Evolutionary conservation across 129 eudicot genomes (phyloP).

Genomic region (Flaveria linearis): DNA sequence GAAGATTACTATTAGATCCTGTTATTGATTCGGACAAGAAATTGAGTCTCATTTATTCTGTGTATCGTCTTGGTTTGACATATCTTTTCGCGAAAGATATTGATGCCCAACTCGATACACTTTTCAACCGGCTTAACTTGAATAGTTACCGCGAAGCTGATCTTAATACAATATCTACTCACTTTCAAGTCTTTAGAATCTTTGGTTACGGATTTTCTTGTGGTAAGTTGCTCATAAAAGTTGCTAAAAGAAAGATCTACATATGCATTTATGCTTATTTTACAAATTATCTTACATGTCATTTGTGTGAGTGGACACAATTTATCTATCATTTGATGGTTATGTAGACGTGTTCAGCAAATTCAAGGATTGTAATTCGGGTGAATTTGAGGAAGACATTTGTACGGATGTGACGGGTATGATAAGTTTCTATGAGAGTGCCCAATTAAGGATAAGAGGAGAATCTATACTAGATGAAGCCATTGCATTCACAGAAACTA

Average conservation of each 20-base stretch:
- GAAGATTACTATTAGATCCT: background rate
- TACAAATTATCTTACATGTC: too few species aligned
- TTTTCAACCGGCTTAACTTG: background rate
- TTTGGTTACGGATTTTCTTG: constrained; percentile 8
- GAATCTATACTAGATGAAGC: constrained; percentile 8
- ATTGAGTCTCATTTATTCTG: constrained; percentile 4
- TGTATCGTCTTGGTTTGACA: constrained; percentile 20
- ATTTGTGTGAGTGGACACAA: too few species aligned
- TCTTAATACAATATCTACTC: background rate
- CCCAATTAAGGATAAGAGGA: background rate
- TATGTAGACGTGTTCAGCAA: constrained; percentile 9
- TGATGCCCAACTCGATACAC: background rate
- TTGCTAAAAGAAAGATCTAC: background rate
- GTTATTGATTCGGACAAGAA: background rate
- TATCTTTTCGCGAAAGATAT: background rate
- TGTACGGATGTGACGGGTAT: background rate
- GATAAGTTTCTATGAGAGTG: background rate
- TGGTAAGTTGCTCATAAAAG: background rate
- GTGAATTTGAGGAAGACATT: constrained; percentile 4
- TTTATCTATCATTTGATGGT: background rate
- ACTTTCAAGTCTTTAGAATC: constrained; percentile 4
- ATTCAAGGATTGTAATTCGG: background rate
- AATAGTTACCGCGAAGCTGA: background rate
- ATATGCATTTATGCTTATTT: too few species aligned
- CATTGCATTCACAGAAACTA: background rate